phyloP scores from a whole-genome alignment of 352 stramenopile genomes.

The Hyaloperonospora brassicae region DNA sequence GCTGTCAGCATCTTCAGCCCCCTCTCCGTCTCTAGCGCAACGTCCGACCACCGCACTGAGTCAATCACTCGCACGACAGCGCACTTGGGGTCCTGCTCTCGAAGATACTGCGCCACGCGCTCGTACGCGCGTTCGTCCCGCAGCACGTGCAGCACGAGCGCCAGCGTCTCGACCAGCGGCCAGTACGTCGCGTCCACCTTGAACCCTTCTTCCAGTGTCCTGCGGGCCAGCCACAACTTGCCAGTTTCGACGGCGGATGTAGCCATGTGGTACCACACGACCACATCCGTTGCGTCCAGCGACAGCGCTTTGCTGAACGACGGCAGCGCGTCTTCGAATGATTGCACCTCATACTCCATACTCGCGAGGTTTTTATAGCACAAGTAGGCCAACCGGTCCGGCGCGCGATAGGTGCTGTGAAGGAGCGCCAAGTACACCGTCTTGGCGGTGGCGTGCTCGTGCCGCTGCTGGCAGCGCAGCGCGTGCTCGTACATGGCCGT shows the following conservation, averaged over 20 bases:
- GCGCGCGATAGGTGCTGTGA: constrained; percentile 23
- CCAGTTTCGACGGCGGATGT: constrained; percentile 49
- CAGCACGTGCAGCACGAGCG: constrained; percentile 49
- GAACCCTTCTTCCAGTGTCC: constrained; percentile 49
- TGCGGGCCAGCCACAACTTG: constrained; percentile 53
- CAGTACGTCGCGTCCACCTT: constrained; percentile 55
- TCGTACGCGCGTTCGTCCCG: constrained; percentile 44
- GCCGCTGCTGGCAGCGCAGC: constrained; percentile 55
- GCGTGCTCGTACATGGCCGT: constrained; percentile 53
- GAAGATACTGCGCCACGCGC: constrained; percentile 38
- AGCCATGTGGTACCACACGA: constrained; percentile 70
- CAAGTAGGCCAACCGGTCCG: constrained; percentile 48
- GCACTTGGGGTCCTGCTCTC: constrained; percentile 37
- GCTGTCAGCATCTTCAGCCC: not conserved
- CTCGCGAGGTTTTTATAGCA: constrained; percentile 63
- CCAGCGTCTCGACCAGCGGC: constrained; percentile 48
- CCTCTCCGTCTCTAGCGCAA: not conserved
- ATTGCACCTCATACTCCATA: constrained; percentile 40
- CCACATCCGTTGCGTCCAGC: constrained; percentile 60
- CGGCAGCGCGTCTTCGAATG: constrained; percentile 33
- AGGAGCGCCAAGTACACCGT: constrained; percentile 37
- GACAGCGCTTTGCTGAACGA: constrained; percentile 47
- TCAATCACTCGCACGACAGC: constrained; percentile 29
- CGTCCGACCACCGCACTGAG: not conserved
- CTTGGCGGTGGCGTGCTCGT: constrained; percentile 29